phyloP scores from a whole-genome alignment of 2,329 filamentous ascomycete species.

The Gliomastix tumulicola region DNA sequence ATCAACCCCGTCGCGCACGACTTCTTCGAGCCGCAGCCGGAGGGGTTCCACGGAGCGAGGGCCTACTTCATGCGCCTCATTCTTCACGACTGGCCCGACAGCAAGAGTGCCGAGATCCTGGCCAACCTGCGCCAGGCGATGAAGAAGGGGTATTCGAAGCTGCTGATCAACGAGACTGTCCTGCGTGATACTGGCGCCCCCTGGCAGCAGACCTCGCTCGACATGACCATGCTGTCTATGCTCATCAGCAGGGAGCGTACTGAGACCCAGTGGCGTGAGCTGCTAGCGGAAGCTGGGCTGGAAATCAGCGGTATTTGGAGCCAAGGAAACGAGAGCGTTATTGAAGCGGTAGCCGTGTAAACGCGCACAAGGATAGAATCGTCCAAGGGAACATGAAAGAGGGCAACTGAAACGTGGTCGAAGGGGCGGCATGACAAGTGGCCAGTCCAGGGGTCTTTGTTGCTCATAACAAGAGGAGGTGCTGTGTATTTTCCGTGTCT shows the following conservation, averaged over 20 bases:
- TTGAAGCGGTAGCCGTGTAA: no score
- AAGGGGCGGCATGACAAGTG: no score
- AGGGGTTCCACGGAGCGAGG: conserved; percentile 17
- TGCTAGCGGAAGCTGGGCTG: conserved; percentile 6
- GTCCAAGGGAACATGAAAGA: no score
- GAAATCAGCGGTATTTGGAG: conserved; percentile 7
- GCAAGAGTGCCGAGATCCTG: conserved; percentile 21
- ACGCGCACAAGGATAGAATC: no score
- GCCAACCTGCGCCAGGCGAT: conserved; percentile 9
- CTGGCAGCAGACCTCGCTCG: conserved; percentile 14
- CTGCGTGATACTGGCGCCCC: conserved; percentile 7
- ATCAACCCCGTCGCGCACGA: conserved; percentile 10
- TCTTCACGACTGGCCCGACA: conserved; percentile 40
- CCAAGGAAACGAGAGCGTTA: conserved; percentile 8
- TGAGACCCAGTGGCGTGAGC: conserved; percentile 9
- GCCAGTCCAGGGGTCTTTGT: no score
- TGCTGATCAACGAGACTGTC: conserved; percentile 10
- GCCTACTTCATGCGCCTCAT: conserved; percentile 38
- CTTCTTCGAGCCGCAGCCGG: conserved; percentile 15
- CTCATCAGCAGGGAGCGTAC: conserved; percentile 13
- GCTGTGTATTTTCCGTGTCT: no score
- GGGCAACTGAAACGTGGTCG: no score
- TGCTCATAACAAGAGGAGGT: no score
- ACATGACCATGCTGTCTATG: conserved; percentile 15
- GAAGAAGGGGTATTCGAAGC: conserved; percentile 10